A percentile compares a stretch with the other conserved stretches of the same genome.
Evolutionary conservation across 1,284 basidiomycete species (phyloP).

Genomic region (Cystobasidium pallidum): DNA sequence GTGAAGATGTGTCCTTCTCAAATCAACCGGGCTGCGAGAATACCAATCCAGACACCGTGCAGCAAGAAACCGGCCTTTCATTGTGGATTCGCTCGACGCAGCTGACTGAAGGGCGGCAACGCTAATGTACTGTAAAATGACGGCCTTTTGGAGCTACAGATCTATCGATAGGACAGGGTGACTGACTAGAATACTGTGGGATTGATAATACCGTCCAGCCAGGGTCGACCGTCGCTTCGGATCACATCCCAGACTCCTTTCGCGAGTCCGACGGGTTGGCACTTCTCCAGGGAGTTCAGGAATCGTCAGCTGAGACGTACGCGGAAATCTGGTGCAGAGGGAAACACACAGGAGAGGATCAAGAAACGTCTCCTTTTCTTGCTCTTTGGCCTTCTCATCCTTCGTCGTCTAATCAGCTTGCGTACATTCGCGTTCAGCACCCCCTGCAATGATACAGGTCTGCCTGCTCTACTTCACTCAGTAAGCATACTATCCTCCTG

Average conservation of each 20-base stretch:
- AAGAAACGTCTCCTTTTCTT: slow-evolving; percentile 1
- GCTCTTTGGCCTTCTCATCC: too few relatives aligned
- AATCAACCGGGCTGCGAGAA: too few relatives aligned
- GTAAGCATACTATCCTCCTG: too few relatives aligned
- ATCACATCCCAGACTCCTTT: slow-evolving; percentile 10
- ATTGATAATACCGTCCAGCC: not conserved
- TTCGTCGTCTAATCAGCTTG: too few relatives aligned
- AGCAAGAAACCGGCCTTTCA: not conserved
- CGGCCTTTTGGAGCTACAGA: too few relatives aligned
- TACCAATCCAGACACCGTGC: too few relatives aligned
- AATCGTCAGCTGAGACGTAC: not conserved
- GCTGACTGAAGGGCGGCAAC: not conserved
- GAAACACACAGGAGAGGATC: not conserved
- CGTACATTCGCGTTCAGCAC: too few relatives aligned
- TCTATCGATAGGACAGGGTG: too few relatives aligned
- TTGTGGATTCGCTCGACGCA: not conserved
- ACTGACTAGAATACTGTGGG: not conserved
- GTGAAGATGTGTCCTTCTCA: too few relatives aligned
- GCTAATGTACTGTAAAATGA: too few relatives aligned
- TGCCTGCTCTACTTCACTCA: too few relatives aligned
- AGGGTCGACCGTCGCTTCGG: not conserved
- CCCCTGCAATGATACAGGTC: too few relatives aligned
- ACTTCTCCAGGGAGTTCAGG: not conserved
- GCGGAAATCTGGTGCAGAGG: not conserved
- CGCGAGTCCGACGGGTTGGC: not conserved